A percentile compares a stretch with the other conserved stretches of the same genome.
phyloP scores from a whole-genome alignment of 371 early-diverging fungal species.

The Chytridium lagenaria region DNA sequence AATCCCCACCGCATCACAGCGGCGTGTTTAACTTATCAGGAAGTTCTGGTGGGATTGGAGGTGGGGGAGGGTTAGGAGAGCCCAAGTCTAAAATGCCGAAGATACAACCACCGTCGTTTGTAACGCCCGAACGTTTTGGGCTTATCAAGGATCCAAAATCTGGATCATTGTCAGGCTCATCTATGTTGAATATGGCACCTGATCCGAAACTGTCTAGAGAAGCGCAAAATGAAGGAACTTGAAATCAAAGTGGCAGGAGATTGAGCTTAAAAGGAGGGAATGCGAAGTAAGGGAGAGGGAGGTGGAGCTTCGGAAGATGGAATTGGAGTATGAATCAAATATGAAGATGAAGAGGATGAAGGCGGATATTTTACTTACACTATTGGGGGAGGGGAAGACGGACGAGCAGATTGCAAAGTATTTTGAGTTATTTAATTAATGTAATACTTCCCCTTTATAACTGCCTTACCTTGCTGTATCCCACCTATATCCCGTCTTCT shows the following conservation, averaged over 20 bases:
- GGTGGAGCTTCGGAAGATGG: slow-evolving; percentile 9
- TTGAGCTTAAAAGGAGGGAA: slow-evolving; percentile 4
- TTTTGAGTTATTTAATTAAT: slow-evolving; percentile 4
- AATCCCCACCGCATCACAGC: no score
- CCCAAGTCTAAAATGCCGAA: neutral
- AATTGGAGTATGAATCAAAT: neutral
- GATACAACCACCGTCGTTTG: neutral
- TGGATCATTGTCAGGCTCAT: neutral
- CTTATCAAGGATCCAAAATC: neutral
- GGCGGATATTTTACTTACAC: neutral
- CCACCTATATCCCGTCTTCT: no score
- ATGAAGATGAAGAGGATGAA: slow-evolving; percentile 14
- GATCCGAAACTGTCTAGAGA: neutral
- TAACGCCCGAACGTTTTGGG: neutral
- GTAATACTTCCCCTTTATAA: no score
- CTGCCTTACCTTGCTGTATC: no score
- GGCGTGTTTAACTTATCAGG: no score
- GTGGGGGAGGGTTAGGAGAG: no score
- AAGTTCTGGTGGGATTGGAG: no score
- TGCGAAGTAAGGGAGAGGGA: slow-evolving; percentile 4
- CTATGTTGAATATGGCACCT: neutral
- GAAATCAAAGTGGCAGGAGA: slow-evolving; percentile 8
- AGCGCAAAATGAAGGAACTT: neutral
- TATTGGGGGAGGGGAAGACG: slow-evolving; percentile 3
- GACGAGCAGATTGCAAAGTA: slow-evolving; percentile 17